Evolutionary conservation across 768 basidiomycete genomes (phyloP).

Genomic region (Suillus spraguei): DNA sequence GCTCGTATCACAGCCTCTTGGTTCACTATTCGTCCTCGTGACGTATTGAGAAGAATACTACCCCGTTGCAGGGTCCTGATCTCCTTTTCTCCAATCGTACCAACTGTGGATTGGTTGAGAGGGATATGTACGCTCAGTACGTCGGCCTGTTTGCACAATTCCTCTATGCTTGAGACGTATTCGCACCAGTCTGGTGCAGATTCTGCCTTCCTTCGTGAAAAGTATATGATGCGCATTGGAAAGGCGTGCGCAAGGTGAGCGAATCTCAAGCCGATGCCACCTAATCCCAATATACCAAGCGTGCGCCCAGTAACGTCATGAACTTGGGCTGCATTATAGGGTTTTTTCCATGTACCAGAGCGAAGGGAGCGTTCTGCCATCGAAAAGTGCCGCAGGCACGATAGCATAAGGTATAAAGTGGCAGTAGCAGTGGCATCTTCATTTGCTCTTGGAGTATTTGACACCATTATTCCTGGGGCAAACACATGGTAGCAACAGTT

Average conservation of each 20-base stretch:
- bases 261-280: constrained; percentile 68
- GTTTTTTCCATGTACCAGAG: constrained; percentile 57
- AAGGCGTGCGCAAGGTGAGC: constrained; percentile 72
- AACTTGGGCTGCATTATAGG: constrained; percentile 44
- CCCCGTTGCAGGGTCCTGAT: constrained; percentile 75
- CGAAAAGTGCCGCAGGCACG: constrained; percentile 71
- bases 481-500: background rate
- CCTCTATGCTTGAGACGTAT: constrained; percentile 7
- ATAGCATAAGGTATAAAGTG: constrained; percentile 75
- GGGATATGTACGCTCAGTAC: constrained; percentile 85
- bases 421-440: constrained; percentile 87
- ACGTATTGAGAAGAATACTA: constrained; percentile 78
- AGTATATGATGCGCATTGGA: constrained; percentile 86
- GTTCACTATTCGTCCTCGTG: constrained; percentile 83
- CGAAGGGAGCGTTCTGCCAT: constrained; percentile 55
- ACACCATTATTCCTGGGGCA: constrained; percentile 64
- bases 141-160: constrained; percentile 69
- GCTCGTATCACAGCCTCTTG: constrained; percentile 85
- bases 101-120: constrained; percentile 67
- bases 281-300: constrained; percentile 68
- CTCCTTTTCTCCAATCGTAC: constrained; percentile 69
- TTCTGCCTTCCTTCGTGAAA: constrained; percentile 37
- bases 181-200: background rate
- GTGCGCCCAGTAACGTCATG: constrained; percentile 68
- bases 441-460: constrained; percentile 84